Evolutionary conservation across 805 yeast genomes (phyloP).

Genomic region (Nakazawaea anatomiae): DNA sequence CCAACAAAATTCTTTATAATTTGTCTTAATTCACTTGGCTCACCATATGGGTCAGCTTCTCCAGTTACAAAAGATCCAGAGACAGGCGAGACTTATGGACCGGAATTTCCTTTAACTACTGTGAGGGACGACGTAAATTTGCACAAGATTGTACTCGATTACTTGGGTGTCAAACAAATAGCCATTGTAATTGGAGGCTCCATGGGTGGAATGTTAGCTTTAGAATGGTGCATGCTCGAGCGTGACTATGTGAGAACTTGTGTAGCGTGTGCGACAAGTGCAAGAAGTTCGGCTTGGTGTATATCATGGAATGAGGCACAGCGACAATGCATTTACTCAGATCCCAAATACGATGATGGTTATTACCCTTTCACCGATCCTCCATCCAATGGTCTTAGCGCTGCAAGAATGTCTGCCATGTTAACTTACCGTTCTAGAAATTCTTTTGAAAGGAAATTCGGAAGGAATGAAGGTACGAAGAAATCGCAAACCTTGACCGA

Average conservation of each 20-base stretch:
- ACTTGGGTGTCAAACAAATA: slow-evolving; percentile 64
- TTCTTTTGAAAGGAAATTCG: slow-evolving; percentile 86
- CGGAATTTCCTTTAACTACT: slow-evolving; percentile 90
- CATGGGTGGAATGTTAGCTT: slow-evolving; percentile 97
- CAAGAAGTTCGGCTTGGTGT: slow-evolving; percentile 97
- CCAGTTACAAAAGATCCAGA: slow-evolving; percentile 80
- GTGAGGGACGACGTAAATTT: slow-evolving; percentile 88
- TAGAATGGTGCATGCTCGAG: slow-evolving; percentile 80
- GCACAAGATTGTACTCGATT: slow-evolving; percentile 70
- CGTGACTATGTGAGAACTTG: slow-evolving; percentile 59
- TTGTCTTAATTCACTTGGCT: slow-evolving; percentile 89
- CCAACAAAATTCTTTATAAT: slow-evolving; percentile 81
- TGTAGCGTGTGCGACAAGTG: slow-evolving; percentile 88
- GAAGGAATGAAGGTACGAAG: slow-evolving; percentile 54
- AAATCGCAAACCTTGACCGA: slow-evolving; percentile 9
- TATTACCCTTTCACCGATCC: slow-evolving; percentile 74
- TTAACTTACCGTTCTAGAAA: slow-evolving; percentile 89
- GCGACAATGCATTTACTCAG: slow-evolving; percentile 91
- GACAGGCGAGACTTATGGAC: slow-evolving; percentile 78
- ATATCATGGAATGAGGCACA: slow-evolving; percentile 99
- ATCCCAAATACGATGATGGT: slow-evolving; percentile 90
- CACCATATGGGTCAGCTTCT: slow-evolving; percentile 94
- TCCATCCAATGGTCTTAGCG: slow-evolving; percentile 82
- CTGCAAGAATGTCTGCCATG: slow-evolving; percentile 96
- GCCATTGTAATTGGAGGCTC: slow-evolving; percentile 95